These are phyloP conservation scores for Suhomyces anneliseae DNA, from an alignment of 1,139 yeast species.

Conservation along the genomic window DNA sequence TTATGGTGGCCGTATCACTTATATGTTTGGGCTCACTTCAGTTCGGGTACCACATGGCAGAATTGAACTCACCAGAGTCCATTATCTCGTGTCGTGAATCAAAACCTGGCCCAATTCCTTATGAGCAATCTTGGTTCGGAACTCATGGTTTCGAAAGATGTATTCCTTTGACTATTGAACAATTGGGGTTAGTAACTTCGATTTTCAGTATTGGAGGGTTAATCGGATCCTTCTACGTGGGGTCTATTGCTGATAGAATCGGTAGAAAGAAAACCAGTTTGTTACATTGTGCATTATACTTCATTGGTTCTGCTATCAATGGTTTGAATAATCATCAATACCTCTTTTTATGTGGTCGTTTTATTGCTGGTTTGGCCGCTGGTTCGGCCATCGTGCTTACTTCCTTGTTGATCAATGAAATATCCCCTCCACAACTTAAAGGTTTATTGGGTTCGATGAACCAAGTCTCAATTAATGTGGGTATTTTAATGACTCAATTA, in stretches of 20 bases:
- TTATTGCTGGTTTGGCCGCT: constrained; percentile 80
- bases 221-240: constrained; percentile 72
- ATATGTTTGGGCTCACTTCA: constrained; percentile 48
- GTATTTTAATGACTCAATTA: constrained; percentile 76
- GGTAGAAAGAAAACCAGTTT: constrained; percentile 67
- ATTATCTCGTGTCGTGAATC: constrained; percentile 38
- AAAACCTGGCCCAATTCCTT: constrained; percentile 34
- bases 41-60: constrained; percentile 53
- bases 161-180: constrained; percentile 60
- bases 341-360: constrained; percentile 63
- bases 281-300: constrained; percentile 54
- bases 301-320: constrained; percentile 69
- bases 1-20: constrained; percentile 33
- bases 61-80: constrained; percentile 47
- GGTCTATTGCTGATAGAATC: constrained; percentile 60
- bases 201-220: constrained; percentile 87
- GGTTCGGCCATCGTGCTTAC: constrained; percentile 85
- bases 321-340: constrained; percentile 48
- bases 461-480: constrained; percentile 81
- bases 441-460: constrained; percentile 87
- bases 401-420: constrained; percentile 77
- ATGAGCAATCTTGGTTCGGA: constrained; percentile 40
- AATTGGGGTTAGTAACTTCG: constrained; percentile 80
- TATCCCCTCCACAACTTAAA: constrained; percentile 64
- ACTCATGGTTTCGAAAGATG: constrained; percentile 41